Base-by-base conservation (phyloP, 306 rosid species). In the Rosa rugosa region DNA sequence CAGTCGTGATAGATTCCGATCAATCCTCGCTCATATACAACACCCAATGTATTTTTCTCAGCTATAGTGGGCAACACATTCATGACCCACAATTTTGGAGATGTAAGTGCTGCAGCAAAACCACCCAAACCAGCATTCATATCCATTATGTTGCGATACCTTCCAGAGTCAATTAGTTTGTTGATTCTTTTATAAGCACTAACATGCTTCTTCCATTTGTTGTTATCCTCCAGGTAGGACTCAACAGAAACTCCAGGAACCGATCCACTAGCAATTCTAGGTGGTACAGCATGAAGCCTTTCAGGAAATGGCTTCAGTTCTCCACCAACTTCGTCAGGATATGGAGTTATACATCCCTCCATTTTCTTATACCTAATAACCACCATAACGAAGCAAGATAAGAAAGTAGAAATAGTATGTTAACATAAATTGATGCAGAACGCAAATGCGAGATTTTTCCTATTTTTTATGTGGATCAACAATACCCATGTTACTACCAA, bases 121-220 rank as follows among this genome's bases (percentile, higher is more conserved):
- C 99, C 71, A 77, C 98, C 99, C 75, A 96, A 84, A 72, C 94
- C 97, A 76, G 98, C 97, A 89, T 90, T 96, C 98, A 93, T 89
- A 77, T 96, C 98, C 98, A 96, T 87, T 53, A 96, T 88, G 83
- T 96, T 96, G 83, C 93, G 97, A 82, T 96, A 93, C 91, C 99
- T 91, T 87, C 97, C 99, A 18, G 98, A 70, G 79, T 87, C 89
- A 34, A 93, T 47, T 53, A 91, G 84, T 46, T 75, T 88, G 71
- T 93, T 96, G 80, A 91, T 90, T 84, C 76, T 91, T 88, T 85
- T 91, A 80, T 93, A 96, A 76, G 94, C 96, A 75, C 81, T 86
- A 23, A 93, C 96, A 85, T 90, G 99, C 81, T 86, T 96, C 90
- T 86, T 91, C 99, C 97, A 96, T 69, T 71, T 84, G 59, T 81